Conservation (phyloP, 2,329 filamentous ascomycete species). For the Penicillium freii region DNA sequence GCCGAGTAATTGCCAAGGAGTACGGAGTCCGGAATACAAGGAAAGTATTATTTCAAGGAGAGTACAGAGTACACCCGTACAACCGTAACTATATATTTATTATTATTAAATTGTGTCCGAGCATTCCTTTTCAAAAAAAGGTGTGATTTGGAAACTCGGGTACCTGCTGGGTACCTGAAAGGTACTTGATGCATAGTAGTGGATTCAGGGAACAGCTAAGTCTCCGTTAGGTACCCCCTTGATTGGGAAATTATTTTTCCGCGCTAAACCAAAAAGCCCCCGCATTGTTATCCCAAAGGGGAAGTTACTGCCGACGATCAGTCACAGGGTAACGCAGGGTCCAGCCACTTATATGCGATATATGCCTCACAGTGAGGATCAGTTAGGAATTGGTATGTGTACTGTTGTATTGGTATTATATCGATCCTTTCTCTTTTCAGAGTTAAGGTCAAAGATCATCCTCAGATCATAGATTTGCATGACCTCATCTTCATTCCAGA, state of each 20-base stretch:
- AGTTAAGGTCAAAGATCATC: constrained; percentile 3
- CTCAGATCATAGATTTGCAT: constrained; percentile 1
- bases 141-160: background rate
- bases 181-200: constrained; percentile 9
- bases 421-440: constrained; percentile 8
- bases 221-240: constrained; percentile 5
- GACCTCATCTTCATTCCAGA: constrained; percentile 7
- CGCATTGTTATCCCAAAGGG: constrained; percentile 11
- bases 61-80: background rate
- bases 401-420: background rate
- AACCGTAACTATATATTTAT: too few species aligned
- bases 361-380: background rate
- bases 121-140: background rate
- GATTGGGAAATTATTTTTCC: constrained; percentile 5
- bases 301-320: constrained; percentile 18
- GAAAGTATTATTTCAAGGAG: background rate
- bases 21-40: background rate
- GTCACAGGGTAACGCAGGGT: constrained; percentile 15
- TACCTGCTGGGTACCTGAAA: constrained; percentile 14
- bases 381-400: background rate
- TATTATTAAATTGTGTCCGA: too few species aligned
- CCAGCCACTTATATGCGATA: constrained; percentile 14
- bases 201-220: background rate
- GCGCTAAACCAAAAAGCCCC: constrained; percentile 16
- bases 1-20: background rate